These are phyloP conservation scores for Pezicula radicicola DNA, from an alignment of 2,329 filamentous ascomycete genomes.

Conservation along the genomic window DNA sequence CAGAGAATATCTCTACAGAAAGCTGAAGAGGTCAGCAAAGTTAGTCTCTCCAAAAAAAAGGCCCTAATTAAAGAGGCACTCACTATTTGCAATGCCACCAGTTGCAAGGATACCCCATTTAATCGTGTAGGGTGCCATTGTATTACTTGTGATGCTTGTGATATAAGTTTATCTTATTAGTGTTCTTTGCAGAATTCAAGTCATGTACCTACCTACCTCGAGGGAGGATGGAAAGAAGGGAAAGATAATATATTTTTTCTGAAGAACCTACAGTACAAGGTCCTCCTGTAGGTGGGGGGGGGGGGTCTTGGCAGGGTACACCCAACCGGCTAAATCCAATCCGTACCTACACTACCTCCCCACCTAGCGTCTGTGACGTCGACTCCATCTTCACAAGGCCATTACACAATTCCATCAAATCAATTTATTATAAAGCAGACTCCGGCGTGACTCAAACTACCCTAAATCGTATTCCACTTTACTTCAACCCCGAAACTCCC, in stretches of 20 bases:
- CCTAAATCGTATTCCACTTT: too few species aligned
- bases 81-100: constrained; percentile 32
- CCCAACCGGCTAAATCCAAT: neutral
- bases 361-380: neutral
- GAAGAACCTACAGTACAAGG: too few species aligned
- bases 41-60: constrained; percentile 2
- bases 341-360: neutral
- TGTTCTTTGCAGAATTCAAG: neutral
- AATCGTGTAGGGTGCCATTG: constrained; percentile 25
- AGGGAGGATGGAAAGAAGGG: too few species aligned
- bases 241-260: too few species aligned
- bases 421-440: too few species aligned
- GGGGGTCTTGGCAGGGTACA: neutral
- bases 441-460: too few species aligned
- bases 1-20: constrained; percentile 63
- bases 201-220: neutral
- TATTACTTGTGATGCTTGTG: neutral
- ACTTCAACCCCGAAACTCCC: too few species aligned
- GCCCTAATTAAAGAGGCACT: neutral
- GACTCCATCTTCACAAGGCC: too few species aligned
- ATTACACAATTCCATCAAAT: too few species aligned
- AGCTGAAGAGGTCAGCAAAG: constrained; percentile 26
- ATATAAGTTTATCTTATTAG: neutral
- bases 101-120: constrained; percentile 33
- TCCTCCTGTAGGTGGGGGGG: constrained; percentile 1